Evolutionary conservation across 352 stramenopile species (phyloP).

Genomic region (Phytophthora kernoviae): DNA sequence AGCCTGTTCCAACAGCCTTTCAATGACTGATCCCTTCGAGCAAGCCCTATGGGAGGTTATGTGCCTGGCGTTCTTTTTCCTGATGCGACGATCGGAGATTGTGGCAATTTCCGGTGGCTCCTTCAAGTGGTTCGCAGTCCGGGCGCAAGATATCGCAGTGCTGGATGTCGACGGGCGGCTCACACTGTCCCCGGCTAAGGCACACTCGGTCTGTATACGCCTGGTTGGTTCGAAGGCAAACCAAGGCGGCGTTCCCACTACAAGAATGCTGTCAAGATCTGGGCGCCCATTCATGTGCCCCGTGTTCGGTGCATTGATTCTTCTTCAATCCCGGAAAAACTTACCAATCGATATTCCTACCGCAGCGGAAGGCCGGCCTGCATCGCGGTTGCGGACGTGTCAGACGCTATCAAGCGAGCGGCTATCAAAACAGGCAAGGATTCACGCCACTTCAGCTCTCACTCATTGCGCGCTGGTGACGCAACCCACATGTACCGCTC

Average conservation of each 20-base stretch:
- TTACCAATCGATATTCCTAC: neutral
- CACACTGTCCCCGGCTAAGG: neutral
- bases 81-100: neutral
- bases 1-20: neutral
- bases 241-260: neutral
- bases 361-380: neutral
- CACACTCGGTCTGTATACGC: neutral
- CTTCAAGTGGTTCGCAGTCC: neutral
- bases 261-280: constrained; percentile 1
- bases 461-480: neutral
- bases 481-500: neutral
- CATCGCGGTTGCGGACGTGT: neutral
- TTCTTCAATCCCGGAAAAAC: neutral
- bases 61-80: neutral
- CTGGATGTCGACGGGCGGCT: neutral
- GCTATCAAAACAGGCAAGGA: neutral
- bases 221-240: constrained; percentile 1
- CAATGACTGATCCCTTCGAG: neutral
- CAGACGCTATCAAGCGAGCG: neutral
- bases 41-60: neutral
- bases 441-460: neutral
- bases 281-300: neutral
- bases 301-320: neutral
- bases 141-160: neutral
- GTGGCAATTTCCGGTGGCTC: neutral